Evolutionary conservation across 257 asterid species (phyloP), one percentile per base, ranked within the genome.

Genomic region (Sherardia arvensis): DNA sequence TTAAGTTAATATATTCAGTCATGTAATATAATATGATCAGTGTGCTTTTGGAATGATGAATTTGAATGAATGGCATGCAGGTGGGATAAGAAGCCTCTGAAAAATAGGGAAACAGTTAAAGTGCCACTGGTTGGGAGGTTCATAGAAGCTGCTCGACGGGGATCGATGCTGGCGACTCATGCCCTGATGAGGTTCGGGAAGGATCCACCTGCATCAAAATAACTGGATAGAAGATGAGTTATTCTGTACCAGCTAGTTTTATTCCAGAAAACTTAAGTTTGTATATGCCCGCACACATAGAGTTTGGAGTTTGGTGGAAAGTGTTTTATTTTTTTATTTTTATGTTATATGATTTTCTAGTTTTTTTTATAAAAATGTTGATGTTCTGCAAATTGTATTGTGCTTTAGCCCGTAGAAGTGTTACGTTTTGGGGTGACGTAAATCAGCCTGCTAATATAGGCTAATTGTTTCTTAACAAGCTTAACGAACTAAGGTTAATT

Each of bases 81-180:
- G 87, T 87, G 96, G 96, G 91, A 87, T 73, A 85, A 87, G 84
- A 87, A 90, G 60, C 96, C 97, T 0, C 34, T 85, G 18, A 66
- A 74, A 81, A 81, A 80, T 65, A 71, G 81, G 62, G 93, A 91
- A 43, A 91, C 96, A 0, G 85, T 83, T 2, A 74, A 66, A 36
- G 22, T 66, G 48, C 97, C 97, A 3, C 66, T 85, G 34, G 59
- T 81, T 28, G 95, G 95, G 29, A 85, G 85, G 48, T 6, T 84
- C 62, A 56, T 59, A 3, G 94, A 84, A 80, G 73, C 66, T 22
- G 66, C 80, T 26, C 76, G 82, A 43, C 70, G 94, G 65, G 91
- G 79, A 0, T 81, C 95, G 4, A 91, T 91, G 96, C 21, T 81
- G 30, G 83, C 82, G 10, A 83, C 93, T 73, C 97, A 91, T 81